Evolutionary conservation across 345 rosid species (phyloP).

Genomic region (Moricandia arvensis): DNA sequence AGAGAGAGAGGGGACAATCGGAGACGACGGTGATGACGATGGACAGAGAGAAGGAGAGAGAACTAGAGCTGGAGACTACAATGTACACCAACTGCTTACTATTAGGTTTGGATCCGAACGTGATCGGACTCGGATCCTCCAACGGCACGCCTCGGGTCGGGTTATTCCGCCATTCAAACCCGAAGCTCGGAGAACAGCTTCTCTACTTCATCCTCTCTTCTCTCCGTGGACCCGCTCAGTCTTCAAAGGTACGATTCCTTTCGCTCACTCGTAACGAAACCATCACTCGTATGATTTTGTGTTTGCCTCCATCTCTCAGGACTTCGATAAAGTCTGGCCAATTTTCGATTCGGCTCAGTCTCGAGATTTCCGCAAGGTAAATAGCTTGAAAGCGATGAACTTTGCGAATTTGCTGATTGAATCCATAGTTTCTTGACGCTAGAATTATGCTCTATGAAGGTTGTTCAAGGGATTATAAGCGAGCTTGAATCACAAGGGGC

Average conservation of each 20-base stretch:
- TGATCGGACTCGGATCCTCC: constrained; percentile 85
- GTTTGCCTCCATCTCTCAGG: constrained; percentile 57
- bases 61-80: constrained; percentile 99
- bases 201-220: constrained; percentile 98
- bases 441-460: constrained; percentile 45
- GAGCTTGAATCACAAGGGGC: constrained; percentile 99
- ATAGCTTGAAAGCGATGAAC: not conserved
- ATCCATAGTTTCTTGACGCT: not conserved
- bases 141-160: constrained; percentile 88
- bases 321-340: constrained; percentile 99
- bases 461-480: constrained; percentile 94
- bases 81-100: constrained; percentile 98
- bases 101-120: constrained; percentile 89
- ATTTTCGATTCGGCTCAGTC: constrained; percentile 99
- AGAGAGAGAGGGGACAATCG: constrained; percentile 28
- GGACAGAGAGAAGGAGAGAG: constrained; percentile 99
- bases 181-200: constrained; percentile 98
- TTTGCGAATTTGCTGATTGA: not conserved
- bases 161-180: constrained; percentile 96
- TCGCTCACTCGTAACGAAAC: constrained; percentile 20
- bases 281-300: constrained; percentile 19
- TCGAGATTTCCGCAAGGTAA: constrained; percentile 94
- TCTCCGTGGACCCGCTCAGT: constrained; percentile 95
- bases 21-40: constrained; percentile 96
- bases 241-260: constrained; percentile 65